These are phyloP conservation scores for Fraxinus baroniana DNA, from an alignment of 305 asterid genomes.

Conservation along the genomic window DNA sequence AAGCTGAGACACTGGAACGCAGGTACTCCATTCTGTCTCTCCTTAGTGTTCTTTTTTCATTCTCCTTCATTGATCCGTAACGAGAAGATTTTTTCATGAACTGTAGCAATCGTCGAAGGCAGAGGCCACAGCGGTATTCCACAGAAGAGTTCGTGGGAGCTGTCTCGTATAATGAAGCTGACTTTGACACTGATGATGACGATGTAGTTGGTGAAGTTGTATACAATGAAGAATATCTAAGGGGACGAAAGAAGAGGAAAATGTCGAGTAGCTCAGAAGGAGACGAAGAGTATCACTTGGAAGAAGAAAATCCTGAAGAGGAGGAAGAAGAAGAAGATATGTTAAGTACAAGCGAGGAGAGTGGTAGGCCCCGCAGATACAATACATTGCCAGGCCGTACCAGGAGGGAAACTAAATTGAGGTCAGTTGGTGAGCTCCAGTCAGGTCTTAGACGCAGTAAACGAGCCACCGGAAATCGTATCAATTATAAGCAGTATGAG, in stretches of 20 bases:
- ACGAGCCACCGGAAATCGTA: constrained; percentile 73
- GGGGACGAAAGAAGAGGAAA: constrained; percentile 54
- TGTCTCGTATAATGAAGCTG: constrained; percentile 67
- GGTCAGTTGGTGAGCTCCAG: constrained; percentile 58
- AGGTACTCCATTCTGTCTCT: constrained; percentile 42
- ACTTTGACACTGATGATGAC: constrained; percentile 77
- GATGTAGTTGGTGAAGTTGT: constrained; percentile 89
- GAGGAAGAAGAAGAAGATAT: constrained; percentile 44
- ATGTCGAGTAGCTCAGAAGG: constrained; percentile 88
- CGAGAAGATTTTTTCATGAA: constrained; percentile 13
- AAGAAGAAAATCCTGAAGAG: constrained; percentile 73
- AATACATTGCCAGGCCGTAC: constrained; percentile 57
- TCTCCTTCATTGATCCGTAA: neutral
- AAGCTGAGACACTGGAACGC: constrained; percentile 56
- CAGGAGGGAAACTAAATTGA: constrained; percentile 65
- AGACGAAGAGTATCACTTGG: constrained; percentile 77
- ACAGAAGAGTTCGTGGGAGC: constrained; percentile 64
- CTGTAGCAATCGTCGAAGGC: constrained; percentile 72
- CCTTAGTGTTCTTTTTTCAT: constrained; percentile 9
- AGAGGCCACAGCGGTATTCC: constrained; percentile 69
- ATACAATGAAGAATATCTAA: constrained; percentile 81
- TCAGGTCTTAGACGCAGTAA: constrained; percentile 86
- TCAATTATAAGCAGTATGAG: constrained; percentile 69
- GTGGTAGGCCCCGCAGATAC: constrained; percentile 45
- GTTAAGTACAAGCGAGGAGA: constrained; percentile 63